Conservation (phyloP, 441 rosid genomes). For the Eruca vesicaria region DNA sequence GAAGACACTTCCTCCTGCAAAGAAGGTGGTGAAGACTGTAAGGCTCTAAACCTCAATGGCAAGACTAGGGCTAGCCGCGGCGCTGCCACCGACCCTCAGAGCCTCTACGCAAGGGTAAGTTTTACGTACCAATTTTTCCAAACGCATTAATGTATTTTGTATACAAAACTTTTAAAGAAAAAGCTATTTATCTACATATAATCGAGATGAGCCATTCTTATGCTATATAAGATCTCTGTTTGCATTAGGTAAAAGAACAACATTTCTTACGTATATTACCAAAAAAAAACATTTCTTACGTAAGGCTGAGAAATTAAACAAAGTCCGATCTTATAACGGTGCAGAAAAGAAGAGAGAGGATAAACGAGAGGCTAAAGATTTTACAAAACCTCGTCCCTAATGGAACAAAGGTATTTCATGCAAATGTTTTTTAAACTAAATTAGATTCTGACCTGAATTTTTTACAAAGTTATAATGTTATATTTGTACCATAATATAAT, state of each 20-base stretch:
- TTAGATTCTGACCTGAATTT: too few species aligned
- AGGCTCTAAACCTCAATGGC: constrained; percentile 49
- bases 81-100: constrained; percentile 74
- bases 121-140: too few species aligned
- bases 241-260: neutral
- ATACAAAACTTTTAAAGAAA: neutral
- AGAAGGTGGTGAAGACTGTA: constrained; percentile 43
- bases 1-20: constrained; percentile 24
- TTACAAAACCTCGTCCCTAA: constrained; percentile 74
- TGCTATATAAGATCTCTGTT: neutral
- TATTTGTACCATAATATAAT: too few species aligned
- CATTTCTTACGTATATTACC: too few species aligned
- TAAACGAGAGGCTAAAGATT: constrained; percentile 63
- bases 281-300: neutral
- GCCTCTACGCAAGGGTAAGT: constrained; percentile 68
- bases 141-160: neutral
- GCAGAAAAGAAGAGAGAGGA: constrained; percentile 83
- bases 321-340: constrained; percentile 5
- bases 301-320: neutral
- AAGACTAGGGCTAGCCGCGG: constrained; percentile 65
- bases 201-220: neutral
- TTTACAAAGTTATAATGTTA: too few species aligned
- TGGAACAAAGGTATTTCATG: constrained; percentile 64
- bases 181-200: neutral
- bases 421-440: neutral